phyloP scores from a whole-genome alignment of 176 grass and related monocot species.

The Cenchrus americanus region DNA sequence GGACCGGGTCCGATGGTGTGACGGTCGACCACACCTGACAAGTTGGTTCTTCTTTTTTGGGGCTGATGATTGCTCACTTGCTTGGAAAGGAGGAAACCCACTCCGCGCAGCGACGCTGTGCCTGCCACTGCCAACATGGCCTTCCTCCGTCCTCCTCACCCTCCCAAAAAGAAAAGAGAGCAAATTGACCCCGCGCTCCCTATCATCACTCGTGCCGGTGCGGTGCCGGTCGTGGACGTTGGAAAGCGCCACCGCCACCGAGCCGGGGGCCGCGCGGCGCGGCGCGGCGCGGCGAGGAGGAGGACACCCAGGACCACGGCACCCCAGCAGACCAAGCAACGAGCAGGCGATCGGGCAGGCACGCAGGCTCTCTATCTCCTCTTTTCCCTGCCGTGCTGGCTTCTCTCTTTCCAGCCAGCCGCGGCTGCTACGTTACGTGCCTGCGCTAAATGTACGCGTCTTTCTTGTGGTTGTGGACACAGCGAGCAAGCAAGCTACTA shows the following conservation, averaged over 20 bases:
- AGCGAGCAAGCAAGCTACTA: constrained; percentile 5
- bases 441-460: background rate
- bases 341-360: too few species aligned
- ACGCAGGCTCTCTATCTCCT: background rate
- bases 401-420: constrained; percentile 16
- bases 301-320: too few species aligned
- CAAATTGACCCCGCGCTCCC: constrained; percentile 39
- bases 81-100: constrained; percentile 61
- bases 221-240: background rate
- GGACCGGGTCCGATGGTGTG: constrained; percentile 38
- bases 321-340: background rate
- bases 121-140: background rate
- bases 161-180: background rate
- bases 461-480: constrained; percentile 36
- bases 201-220: constrained; percentile 6
- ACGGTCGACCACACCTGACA: constrained; percentile 52
- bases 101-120: background rate
- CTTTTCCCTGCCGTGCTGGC: background rate
- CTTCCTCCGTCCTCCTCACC: background rate
- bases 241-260: constrained; percentile 5
- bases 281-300: background rate
- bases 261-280: too few species aligned
- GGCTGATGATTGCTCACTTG: constrained; percentile 50
- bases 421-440: constrained; percentile 30
- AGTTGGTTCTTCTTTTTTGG: constrained; percentile 33